These are phyloP conservation scores for Ophiosphaerella narmari DNA, from an alignment of 2,329 filamentous ascomycete genomes.

Conservation along the genomic window DNA sequence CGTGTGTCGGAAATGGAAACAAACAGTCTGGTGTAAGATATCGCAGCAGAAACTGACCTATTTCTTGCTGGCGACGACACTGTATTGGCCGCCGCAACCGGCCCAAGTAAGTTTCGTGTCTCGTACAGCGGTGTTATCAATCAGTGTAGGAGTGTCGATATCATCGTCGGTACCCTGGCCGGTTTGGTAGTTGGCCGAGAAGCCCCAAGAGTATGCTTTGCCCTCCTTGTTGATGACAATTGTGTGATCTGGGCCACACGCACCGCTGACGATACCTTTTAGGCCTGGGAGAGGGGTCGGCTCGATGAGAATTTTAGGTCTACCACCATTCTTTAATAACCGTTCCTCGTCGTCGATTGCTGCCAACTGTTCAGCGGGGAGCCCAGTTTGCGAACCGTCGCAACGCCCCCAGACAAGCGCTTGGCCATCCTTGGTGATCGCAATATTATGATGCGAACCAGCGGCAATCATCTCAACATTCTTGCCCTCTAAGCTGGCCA, in stretches of 20 bases:
- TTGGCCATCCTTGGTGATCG: constrained; percentile 58
- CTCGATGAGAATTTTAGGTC: constrained; percentile 71
- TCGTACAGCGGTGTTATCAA: constrained; percentile 82
- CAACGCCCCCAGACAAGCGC: constrained; percentile 65
- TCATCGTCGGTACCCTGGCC: constrained; percentile 80
- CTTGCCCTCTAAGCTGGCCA: constrained; percentile 66
- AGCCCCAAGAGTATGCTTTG: constrained; percentile 78
- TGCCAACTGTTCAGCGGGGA: constrained; percentile 38
- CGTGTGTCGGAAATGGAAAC: constrained; percentile 12
- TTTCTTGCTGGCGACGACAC: constrained; percentile 58
- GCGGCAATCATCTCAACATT: constrained; percentile 72
- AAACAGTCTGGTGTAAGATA: constrained; percentile 8
- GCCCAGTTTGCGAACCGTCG: constrained; percentile 61
- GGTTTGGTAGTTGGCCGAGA: constrained; percentile 79
- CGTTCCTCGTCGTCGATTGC: constrained; percentile 45
- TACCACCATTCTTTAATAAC: constrained; percentile 59
- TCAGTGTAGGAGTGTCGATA: constrained; percentile 73
- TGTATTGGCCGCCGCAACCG: constrained; percentile 88
- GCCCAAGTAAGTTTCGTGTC: constrained; percentile 76
- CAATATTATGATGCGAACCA: constrained; percentile 75
- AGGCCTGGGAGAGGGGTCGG: constrained; percentile 68
- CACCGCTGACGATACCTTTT: constrained; percentile 59
- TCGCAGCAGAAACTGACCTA: constrained; percentile 7
- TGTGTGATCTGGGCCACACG: constrained; percentile 72
- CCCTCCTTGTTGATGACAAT: constrained; percentile 72